Evolutionary conservation across 768 basidiomycete genomes (phyloP).

Genomic region (Boletus coccyginus): DNA sequence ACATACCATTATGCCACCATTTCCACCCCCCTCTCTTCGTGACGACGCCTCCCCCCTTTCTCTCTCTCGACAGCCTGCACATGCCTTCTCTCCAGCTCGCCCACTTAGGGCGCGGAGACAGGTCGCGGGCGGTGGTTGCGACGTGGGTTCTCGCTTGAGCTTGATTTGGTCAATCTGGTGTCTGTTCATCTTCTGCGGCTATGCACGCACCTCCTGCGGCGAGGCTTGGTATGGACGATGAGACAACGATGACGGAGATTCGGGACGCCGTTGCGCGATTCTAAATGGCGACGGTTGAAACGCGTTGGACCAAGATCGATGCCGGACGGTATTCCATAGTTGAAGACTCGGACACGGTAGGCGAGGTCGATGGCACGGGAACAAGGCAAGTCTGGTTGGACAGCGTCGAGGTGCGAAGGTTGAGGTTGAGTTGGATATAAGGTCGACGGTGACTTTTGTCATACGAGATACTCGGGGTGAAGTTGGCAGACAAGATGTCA

Average conservation of each 20-base stretch:
- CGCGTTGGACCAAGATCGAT: not conserved
- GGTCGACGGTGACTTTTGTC: not conserved
- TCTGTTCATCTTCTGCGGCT: not conserved
- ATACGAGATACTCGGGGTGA: too few species aligned
- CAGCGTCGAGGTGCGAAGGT: too few species aligned
- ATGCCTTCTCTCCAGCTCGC: slow-evolving; percentile 15
- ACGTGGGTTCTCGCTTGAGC: not conserved
- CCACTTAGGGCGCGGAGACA: slow-evolving; percentile 16
- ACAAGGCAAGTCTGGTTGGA: not conserved
- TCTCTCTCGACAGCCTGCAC: slow-evolving; percentile 1
- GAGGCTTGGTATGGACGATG: not conserved
- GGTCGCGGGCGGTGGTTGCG: slow-evolving; percentile 5
- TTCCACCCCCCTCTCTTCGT: not conserved
- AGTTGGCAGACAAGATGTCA: not conserved
- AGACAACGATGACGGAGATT: not conserved
- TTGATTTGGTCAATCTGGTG: not conserved
- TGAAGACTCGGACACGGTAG: not conserved
- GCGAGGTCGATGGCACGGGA: not conserved
- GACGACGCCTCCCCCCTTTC: not conserved
- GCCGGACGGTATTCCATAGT: not conserved
- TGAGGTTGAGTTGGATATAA: not conserved
- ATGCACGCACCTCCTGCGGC: not conserved
- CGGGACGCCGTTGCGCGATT: not conserved
- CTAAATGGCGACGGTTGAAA: not conserved
- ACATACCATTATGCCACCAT: not conserved